Evolutionary conservation across 768 basidiomycete species (phyloP).

Genomic region (Asterophora parasitica): DNA sequence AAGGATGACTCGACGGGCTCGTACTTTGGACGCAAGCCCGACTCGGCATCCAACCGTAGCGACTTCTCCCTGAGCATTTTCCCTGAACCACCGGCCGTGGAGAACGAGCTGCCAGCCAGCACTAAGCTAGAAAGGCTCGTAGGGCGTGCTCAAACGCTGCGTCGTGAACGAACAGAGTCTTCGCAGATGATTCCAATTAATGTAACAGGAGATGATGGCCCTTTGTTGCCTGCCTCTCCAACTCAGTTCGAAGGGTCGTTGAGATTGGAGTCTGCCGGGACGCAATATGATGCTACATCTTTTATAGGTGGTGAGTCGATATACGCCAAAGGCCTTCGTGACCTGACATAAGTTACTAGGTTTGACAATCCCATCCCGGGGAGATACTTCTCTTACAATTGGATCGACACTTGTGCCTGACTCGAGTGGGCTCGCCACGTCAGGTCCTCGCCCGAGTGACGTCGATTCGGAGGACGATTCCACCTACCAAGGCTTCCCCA

Average conservation of each 20-base stretch:
- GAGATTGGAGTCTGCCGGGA: conserved; percentile 40
- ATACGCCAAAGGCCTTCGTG: not conserved
- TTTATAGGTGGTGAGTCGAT: conserved; percentile 51
- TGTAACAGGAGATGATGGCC: not conserved
- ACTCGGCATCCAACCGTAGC: conserved; percentile 33
- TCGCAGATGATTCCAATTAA: not conserved
- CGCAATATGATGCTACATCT: conserved; percentile 69
- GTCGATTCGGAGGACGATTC: conserved; percentile 15
- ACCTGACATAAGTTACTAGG: conserved; percentile 14
- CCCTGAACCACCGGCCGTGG: conserved; percentile 50
- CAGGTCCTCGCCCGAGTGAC: conserved; percentile 12
- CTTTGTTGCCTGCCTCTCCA: conserved; percentile 12
- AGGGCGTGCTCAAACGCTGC: conserved; percentile 7
- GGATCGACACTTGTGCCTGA: not conserved
- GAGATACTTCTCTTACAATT: conserved; percentile 4
- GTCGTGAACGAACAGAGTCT: not conserved
- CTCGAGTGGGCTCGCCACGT: not conserved
- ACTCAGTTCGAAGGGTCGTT: conserved; percentile 12
- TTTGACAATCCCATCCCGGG: conserved; percentile 18
- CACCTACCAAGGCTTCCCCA: not conserved
- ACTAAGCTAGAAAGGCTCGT: conserved; percentile 6
- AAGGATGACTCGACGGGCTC: conserved; percentile 17
- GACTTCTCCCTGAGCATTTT: conserved; percentile 74
- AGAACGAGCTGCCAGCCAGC: conserved; percentile 1
- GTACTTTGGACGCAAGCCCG: conserved; percentile 20